A percentile compares a stretch with the other conserved stretches of the same genome.
Conservation (phyloP, 768 basidiomycete species). For the Boletus pseudo-olivaceus region DNA sequence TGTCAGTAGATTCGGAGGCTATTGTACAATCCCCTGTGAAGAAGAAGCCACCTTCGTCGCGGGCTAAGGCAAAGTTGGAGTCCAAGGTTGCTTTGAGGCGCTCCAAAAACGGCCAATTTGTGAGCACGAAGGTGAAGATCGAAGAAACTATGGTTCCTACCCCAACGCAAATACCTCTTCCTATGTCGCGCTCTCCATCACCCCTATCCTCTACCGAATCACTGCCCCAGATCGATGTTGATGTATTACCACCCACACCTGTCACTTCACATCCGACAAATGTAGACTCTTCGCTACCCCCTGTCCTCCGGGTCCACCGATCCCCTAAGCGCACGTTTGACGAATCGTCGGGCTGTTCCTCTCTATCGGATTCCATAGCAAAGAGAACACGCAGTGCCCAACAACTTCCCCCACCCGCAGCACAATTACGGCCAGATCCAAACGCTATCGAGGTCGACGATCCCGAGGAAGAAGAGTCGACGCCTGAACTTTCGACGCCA, state of each 20-base stretch:
- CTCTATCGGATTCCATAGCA: conserved; percentile 31
- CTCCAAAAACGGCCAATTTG: conserved; percentile 24
- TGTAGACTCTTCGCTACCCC: conserved; percentile 10
- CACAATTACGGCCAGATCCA: conserved; percentile 12
- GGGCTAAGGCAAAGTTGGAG: conserved; percentile 26
- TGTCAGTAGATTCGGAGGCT: conserved; percentile 30
- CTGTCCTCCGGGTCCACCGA: conserved; percentile 36
- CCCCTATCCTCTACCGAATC: conserved; percentile 29
- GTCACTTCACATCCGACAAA: conserved; percentile 14
- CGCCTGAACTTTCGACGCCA: conserved; percentile 44
- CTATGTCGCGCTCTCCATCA: conserved; percentile 38
- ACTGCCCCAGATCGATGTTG: conserved; percentile 23
- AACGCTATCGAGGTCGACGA: conserved; percentile 27
- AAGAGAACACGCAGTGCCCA: conserved; percentile 35
- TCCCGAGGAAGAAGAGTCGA: conserved; percentile 31
- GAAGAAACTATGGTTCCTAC: conserved; percentile 22
- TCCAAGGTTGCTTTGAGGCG: conserved; percentile 17
- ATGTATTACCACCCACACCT: conserved; percentile 28
- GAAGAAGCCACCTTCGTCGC: conserved; percentile 34
- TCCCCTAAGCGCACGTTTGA: conserved; percentile 62
- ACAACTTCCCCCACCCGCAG: conserved; percentile 17
- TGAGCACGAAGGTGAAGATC: conserved; percentile 17
- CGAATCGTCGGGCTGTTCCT: conserved; percentile 48
- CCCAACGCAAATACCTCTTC: conserved; percentile 36
- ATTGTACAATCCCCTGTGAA: conserved; percentile 31